Evolutionary conservation across 768 basidiomycete species (phyloP).

Genomic region (Sporobolomyces pararoseus): DNA sequence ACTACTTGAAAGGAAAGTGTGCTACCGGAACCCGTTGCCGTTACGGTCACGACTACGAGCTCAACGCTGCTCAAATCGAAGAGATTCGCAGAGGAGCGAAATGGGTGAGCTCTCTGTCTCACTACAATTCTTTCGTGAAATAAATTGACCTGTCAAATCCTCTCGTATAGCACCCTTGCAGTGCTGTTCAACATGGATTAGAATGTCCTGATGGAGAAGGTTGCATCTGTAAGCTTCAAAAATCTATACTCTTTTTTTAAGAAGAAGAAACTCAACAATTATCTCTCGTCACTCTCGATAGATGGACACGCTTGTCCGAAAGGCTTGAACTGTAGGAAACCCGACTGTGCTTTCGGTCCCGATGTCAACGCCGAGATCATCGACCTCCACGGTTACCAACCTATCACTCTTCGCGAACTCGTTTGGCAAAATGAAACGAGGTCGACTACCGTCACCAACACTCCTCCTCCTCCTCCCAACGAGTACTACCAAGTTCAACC

Average conservation of each 20-base stretch:
- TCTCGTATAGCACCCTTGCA: constrained; percentile 6
- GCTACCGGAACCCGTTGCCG: constrained; percentile 1
- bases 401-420: constrained; percentile 1
- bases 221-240: constrained; percentile 10
- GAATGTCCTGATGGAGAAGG: constrained; percentile 1
- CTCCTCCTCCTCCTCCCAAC: background rate
- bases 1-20: constrained; percentile 4
- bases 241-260: too few relatives aligned
- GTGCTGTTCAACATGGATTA: constrained; percentile 13
- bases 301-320: constrained; percentile 15
- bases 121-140: too few relatives aligned
- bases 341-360: constrained; percentile 11
- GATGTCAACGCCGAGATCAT: constrained; percentile 15
- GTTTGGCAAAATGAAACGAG: too few relatives aligned
- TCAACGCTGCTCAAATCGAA: constrained; percentile 12
- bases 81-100: constrained; percentile 16
- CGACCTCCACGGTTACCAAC: constrained; percentile 1
- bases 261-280: too few relatives aligned
- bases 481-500: constrained; percentile 6
- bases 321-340: constrained; percentile 1
- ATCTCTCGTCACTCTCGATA: too few relatives aligned
- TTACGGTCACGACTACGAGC: constrained; percentile 19
- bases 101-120: background rate
- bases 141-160: too few relatives aligned
- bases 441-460: too few relatives aligned